These are phyloP conservation scores for Datisca glomerata DNA, from an alignment of 306 rosid species.

Conservation along the genomic window DNA sequence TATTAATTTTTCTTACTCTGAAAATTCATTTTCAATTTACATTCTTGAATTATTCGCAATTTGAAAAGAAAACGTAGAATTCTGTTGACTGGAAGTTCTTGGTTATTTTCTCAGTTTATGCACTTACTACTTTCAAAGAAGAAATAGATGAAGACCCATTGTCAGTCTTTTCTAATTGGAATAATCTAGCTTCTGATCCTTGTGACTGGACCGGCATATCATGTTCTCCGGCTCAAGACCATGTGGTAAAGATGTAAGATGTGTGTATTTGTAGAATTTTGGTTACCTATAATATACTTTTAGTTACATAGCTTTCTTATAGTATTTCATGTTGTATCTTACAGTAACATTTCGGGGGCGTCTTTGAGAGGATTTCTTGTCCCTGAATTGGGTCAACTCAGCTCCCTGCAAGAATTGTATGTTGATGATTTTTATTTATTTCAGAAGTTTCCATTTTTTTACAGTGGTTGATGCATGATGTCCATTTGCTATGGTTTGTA, in stretches of 20 bases:
- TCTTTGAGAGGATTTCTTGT: constrained; percentile 64
- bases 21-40: too few relatives aligned
- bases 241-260: constrained; percentile 72
- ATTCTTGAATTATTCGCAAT: too few relatives aligned
- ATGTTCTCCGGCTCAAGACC: constrained; percentile 48
- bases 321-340: constrained; percentile 13
- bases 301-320: constrained; percentile 9
- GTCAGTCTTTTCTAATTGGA: constrained; percentile 61
- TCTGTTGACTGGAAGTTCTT: not conserved
- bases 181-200: constrained; percentile 56
- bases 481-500: constrained; percentile 19
- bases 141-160: constrained; percentile 75
- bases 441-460: constrained; percentile 5
- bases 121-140: constrained; percentile 55
- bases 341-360: constrained; percentile 74
- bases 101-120: constrained; percentile 34
- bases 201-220: constrained; percentile 72
- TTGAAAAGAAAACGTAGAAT: too few relatives aligned
- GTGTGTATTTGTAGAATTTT: not conserved
- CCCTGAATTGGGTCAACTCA: constrained; percentile 68
- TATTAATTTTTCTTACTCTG: too few relatives aligned
- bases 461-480: constrained; percentile 12
- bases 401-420: constrained; percentile 72
- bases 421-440: constrained; percentile 10
- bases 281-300: not conserved